A percentile compares a stretch with the other conserved stretches of the same genome.
These are phyloP conservation scores for Colletotrichum camelliae DNA, from an alignment of 2,329 filamentous ascomycete species.

Conservation along the genomic window DNA sequence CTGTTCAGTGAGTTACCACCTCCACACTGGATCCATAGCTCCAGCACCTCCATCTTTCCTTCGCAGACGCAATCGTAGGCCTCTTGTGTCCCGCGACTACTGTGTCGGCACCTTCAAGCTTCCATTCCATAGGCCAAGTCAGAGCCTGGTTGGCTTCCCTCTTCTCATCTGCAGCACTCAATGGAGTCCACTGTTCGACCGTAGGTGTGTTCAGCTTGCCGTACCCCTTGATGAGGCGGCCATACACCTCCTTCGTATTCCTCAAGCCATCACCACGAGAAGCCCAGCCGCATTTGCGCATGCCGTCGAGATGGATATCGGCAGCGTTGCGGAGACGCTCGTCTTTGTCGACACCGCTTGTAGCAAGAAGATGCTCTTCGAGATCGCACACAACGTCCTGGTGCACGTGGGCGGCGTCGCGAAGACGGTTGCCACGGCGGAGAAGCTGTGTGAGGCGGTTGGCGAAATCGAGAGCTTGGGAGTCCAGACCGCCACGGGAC, in stretches of 20 bases:
- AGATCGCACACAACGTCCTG: constrained; percentile 32
- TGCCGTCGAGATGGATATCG: constrained; percentile 25
- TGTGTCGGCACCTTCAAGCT: not conserved
- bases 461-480: constrained; percentile 30
- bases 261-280: constrained; percentile 15
- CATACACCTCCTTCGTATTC: constrained; percentile 6
- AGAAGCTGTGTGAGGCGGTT: constrained; percentile 34
- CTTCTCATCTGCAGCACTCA: constrained; percentile 21
- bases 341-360: constrained; percentile 12
- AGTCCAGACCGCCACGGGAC: constrained; percentile 34
- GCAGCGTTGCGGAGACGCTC: constrained; percentile 23
- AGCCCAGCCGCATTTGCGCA: constrained; percentile 27
- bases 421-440: constrained; percentile 26
- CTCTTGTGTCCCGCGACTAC: constrained; percentile 16
- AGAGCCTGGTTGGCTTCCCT: constrained; percentile 23
- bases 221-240: constrained; percentile 21
- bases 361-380: constrained; percentile 19
- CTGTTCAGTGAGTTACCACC: not conserved
- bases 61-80: constrained; percentile 23
- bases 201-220: constrained; percentile 20
- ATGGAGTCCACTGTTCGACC: constrained; percentile 22
- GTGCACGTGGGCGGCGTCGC: constrained; percentile 33
- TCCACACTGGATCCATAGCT: not conserved
- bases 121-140: constrained; percentile 20
- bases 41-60: constrained; percentile 26